Evolutionary conservation across 2,329 filamentous ascomycete genomes (phyloP).

Genomic region (Colletotrichum salicis): DNA sequence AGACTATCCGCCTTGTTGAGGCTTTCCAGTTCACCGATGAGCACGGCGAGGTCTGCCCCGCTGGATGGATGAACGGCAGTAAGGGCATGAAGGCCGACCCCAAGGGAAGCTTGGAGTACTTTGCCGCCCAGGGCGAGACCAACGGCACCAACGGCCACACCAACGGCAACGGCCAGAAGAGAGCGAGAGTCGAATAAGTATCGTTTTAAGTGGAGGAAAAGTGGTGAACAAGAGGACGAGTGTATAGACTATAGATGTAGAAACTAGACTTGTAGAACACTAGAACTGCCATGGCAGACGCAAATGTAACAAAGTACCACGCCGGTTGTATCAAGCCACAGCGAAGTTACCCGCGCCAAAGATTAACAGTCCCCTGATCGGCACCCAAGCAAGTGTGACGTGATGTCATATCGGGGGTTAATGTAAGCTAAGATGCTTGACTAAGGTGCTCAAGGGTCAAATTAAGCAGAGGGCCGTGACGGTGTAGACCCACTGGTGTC

Average conservation of each 20-base stretch:
- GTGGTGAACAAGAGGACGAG: neutral
- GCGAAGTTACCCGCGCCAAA: neutral
- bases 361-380: neutral
- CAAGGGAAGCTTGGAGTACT: slow-evolving; percentile 63
- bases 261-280: slow-evolving; percentile 19
- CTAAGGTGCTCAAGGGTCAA: neutral
- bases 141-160: slow-evolving; percentile 39
- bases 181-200: slow-evolving; percentile 19
- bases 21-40: slow-evolving; percentile 87
- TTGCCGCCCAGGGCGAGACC: slow-evolving; percentile 47
- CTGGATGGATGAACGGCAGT: slow-evolving; percentile 59
- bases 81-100: slow-evolving; percentile 63
- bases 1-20: slow-evolving; percentile 72
- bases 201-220: too few species aligned
- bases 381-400: neutral
- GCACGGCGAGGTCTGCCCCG: slow-evolving; percentile 78
- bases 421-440: neutral
- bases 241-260: slow-evolving; percentile 27
- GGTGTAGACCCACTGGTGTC: neutral
- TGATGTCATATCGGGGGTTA: neutral
- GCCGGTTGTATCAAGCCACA: neutral
- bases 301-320: neutral
- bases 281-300: neutral
- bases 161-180: slow-evolving; percentile 31
- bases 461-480: neutral